A percentile compares a stretch with the other conserved stretches of the same genome.
These are phyloP conservation scores for Chrysoporthe puriensis DNA, from an alignment of 2,329 filamentous ascomycete genomes.

Conservation along the genomic window DNA sequence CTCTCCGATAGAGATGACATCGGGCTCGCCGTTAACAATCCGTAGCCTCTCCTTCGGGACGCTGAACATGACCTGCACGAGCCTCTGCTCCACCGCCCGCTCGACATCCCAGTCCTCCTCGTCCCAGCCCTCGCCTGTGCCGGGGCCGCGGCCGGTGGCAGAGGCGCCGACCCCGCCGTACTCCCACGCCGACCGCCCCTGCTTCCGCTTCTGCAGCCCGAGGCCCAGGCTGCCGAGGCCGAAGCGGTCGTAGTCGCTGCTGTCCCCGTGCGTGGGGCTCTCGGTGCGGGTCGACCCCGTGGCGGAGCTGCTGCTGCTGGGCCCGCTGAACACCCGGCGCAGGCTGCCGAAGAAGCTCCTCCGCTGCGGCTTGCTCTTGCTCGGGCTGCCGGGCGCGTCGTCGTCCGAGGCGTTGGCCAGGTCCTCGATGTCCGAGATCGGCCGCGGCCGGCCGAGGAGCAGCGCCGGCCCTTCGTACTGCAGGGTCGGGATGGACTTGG, in stretches of 20 bases:
- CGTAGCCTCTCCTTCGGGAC: slow-evolving; percentile 83
- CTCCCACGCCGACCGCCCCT: slow-evolving; percentile 56
- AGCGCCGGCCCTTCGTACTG: slow-evolving; percentile 57
- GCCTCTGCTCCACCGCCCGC: slow-evolving; percentile 68
- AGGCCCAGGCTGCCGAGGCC: slow-evolving; percentile 47
- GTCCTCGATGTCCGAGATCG: slow-evolving; percentile 22
- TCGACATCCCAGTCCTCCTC: slow-evolving; percentile 78
- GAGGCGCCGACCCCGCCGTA: slow-evolving; percentile 37
- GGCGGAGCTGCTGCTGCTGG: slow-evolving; percentile 36
- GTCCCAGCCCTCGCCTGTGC: slow-evolving; percentile 53
- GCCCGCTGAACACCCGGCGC: slow-evolving; percentile 61
- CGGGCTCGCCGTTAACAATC: slow-evolving; percentile 81
- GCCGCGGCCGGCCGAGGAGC: slow-evolving; percentile 41
- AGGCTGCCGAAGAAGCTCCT: slow-evolving; percentile 72
- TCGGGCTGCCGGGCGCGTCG: slow-evolving; percentile 55
- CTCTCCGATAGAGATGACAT: slow-evolving; percentile 45
- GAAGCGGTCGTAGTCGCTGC: slow-evolving; percentile 49
- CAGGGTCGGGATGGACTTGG: slow-evolving; percentile 54
- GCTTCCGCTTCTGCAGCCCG: slow-evolving; percentile 54
- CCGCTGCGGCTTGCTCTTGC: slow-evolving; percentile 57
- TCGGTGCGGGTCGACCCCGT: slow-evolving; percentile 29
- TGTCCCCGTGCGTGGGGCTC: slow-evolving; percentile 38
- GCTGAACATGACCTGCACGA: slow-evolving; percentile 89
- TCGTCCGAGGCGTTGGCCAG: slow-evolving; percentile 37
- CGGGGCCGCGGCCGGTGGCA: slow-evolving; percentile 38